Evolutionary conservation across 2,329 filamentous ascomycete species (phyloP).

Genomic region (Berkeleyomyces basicola): DNA sequence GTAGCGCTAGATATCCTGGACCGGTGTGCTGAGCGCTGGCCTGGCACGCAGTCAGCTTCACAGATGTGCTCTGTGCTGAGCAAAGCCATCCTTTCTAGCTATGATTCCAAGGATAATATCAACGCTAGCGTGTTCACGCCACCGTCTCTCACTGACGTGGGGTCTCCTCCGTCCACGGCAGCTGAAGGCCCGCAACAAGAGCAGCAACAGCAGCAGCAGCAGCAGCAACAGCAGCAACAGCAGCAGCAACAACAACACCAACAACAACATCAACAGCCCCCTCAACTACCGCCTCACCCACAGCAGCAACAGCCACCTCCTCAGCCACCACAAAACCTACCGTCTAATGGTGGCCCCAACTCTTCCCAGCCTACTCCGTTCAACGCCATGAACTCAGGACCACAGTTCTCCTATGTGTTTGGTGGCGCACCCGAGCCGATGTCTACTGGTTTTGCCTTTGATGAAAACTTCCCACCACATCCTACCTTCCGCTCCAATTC

Average conservation of each 20-base stretch:
- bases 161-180: conserved; percentile 29
- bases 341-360: not conserved
- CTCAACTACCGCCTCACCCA: not conserved
- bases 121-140: conserved; percentile 26
- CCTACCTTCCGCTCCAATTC: conserved; percentile 49
- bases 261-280: not conserved
- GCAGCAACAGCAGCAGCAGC: conserved; percentile 15
- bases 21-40: conserved; percentile 75
- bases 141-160: conserved; percentile 31
- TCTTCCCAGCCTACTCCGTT: not conserved
- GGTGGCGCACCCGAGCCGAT: conserved; percentile 8
- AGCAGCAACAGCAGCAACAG: conserved; percentile 11
- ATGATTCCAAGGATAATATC: conserved; percentile 40
- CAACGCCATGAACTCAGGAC: not conserved
- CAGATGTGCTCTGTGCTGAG: conserved; percentile 79
- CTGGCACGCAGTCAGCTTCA: conserved; percentile 68
- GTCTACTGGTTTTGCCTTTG: conserved; percentile 1
- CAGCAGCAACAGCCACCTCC: not conserved
- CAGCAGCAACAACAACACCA: conserved; percentile 4
- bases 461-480: conserved; percentile 20
- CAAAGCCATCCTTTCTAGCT: conserved; percentile 73
- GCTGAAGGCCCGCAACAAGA: conserved; percentile 16
- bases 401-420: conserved; percentile 12
- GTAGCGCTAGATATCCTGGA: conserved; percentile 64
- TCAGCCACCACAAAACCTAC: not conserved